Conservation (phyloP, 2,329 filamentous ascomycete species). For the Aspergillus jensenii region DNA sequence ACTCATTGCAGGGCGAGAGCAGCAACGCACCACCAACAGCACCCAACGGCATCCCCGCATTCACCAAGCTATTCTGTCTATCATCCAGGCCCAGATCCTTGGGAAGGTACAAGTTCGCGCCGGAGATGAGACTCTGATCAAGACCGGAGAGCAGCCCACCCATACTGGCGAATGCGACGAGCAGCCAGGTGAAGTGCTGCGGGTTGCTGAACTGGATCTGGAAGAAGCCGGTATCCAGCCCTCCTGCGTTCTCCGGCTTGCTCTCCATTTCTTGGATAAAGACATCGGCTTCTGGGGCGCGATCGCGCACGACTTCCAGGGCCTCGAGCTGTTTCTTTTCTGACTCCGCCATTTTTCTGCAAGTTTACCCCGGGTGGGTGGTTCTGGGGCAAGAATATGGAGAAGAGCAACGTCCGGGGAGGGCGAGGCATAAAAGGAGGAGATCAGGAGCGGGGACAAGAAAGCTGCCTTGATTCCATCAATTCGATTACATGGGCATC, state of each 20-base stretch:
- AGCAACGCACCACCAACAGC: slow-evolving; percentile 69
- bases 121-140: slow-evolving; percentile 71
- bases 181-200: slow-evolving; percentile 64
- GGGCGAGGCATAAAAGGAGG: neutral
- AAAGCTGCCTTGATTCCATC: neutral
- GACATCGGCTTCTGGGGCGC: slow-evolving; percentile 3
- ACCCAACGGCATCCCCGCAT: slow-evolving; percentile 69
- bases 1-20: slow-evolving; percentile 66
- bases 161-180: slow-evolving; percentile 73
- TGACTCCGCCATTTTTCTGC: slow-evolving; percentile 6
- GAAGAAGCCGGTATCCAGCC: slow-evolving; percentile 54
- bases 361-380: no score
- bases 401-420: neutral
- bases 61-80: slow-evolving; percentile 64
- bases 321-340: slow-evolving; percentile 7
- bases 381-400: neutral
- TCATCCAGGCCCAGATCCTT: slow-evolving; percentile 55
- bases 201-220: slow-evolving; percentile 45
- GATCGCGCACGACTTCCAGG: slow-evolving; percentile 8
- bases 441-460: neutral
- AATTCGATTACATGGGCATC: neutral
- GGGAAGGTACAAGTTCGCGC: slow-evolving; percentile 65
- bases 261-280: slow-evolving; percentile 20
- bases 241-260: slow-evolving; percentile 23
- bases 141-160: slow-evolving; percentile 70